These are phyloP conservation scores for Hanseniaspora taiwanica DNA, from an alignment of 805 yeast genomes.

Conservation along the genomic window DNA sequence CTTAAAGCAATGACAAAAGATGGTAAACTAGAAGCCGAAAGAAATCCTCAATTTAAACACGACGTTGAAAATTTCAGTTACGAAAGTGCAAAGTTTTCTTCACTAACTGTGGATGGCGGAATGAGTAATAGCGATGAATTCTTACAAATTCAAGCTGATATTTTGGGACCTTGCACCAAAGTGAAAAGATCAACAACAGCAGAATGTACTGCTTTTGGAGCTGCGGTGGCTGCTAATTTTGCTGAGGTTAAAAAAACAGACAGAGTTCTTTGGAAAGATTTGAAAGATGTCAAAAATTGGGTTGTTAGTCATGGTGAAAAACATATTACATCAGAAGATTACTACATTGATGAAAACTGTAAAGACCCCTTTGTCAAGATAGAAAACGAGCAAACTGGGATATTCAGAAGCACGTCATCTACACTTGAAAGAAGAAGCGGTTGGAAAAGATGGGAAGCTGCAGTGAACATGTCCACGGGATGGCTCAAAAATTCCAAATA, in stretches of 20 bases:
- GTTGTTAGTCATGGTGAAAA: slow-evolving; percentile 90
- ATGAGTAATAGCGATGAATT: slow-evolving; percentile 85
- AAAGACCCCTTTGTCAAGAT: slow-evolving; percentile 22
- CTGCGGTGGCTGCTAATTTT: slow-evolving; percentile 91
- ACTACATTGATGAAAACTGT: slow-evolving; percentile 1
- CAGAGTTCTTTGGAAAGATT: slow-evolving; percentile 56
- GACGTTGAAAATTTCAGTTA: slow-evolving; percentile 26
- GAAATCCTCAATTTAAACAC: slow-evolving; percentile 37
- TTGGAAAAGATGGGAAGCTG: slow-evolving; percentile 77
- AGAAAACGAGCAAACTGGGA: slow-evolving; percentile 12
- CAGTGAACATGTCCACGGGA: slow-evolving; percentile 65
- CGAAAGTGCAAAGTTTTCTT: slow-evolving; percentile 37
- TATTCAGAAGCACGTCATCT: slow-evolving; percentile 30
- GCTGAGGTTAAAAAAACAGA: slow-evolving; percentile 35
- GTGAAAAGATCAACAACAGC: slow-evolving; percentile 70
- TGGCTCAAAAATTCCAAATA: slow-evolving; percentile 39
- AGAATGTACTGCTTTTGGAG: slow-evolving; percentile 92
- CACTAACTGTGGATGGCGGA: slow-evolving; percentile 84
- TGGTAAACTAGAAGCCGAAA: slow-evolving; percentile 44
- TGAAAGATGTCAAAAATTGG: slow-evolving; percentile 73
- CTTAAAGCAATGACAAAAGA: slow-evolving; percentile 81
- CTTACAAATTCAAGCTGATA: slow-evolving; percentile 88
- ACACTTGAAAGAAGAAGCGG: slow-evolving; percentile 46
- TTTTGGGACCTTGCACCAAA: slow-evolving; percentile 74
- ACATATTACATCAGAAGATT: slow-evolving; percentile 47